Evolutionary conservation across 225 moss, liverwort and hornwort genomes (phyloP), one percentile per base, ranked within the genome.

Genomic region (Climacium dendroides): DNA sequence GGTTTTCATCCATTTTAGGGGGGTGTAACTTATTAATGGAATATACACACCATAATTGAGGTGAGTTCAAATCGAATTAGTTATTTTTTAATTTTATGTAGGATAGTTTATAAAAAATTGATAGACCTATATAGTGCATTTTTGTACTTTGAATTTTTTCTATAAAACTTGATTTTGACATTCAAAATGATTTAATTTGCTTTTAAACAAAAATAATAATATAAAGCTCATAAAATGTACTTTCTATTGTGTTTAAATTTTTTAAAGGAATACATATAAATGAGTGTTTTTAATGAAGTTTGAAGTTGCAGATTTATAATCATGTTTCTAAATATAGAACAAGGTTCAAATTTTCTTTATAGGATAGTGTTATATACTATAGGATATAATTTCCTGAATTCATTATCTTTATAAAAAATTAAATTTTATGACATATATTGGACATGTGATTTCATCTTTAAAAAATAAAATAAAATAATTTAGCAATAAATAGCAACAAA

Each of bases 201-300:
- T 35, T 65, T 0, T n/a, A 2, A 66, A 11, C 5, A 11, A n/a
- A 66, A 35, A 19, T 20, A 35, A 20, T 10, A 11, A 35, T 35
- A n/a, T 20, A 34, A 20, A 66, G n/a, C 11, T n/a, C 4, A 35
- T 66, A 0, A 20, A 66, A 20, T 11, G 11, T 3, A 66, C 11
- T 11, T 20, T n/a, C 1, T n/a, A 4, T 4, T 66, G 2, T 0
- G 0, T 35, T 65, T 65, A 35, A 65, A 65, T 0, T 1, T 65
- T 65, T 34, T 0, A 5, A 5, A 5, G 11, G 32, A 16, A 9
- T 19, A 10, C 6, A 17, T 39, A 37, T 22, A 67, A 37, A 23
- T 23, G 23, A 67, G 0, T 3, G 13, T n/a, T 24, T 67, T 23
- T 23, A 37, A 37, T 67, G n/a, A 39, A 67, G 13, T 39, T 67